Evolutionary conservation across 176 grass and related monocot genomes (phyloP), one percentile per base, ranked within the genome.

Genomic region (Areca catechu): DNA sequence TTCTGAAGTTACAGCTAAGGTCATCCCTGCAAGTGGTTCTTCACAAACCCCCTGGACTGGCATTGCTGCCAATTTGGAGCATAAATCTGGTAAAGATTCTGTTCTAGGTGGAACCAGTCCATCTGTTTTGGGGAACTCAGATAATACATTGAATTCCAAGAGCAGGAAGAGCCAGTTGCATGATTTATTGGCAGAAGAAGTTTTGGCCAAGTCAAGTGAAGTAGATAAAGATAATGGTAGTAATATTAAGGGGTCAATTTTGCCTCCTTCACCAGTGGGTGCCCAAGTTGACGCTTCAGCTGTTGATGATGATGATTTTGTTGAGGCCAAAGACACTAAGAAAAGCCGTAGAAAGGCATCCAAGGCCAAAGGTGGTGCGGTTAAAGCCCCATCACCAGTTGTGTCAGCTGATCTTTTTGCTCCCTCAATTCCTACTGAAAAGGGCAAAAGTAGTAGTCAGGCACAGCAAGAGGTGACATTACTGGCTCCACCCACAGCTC

Each of bases 131-230:
- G 72, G 52, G 57, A 51, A 22, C 63, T 75, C 52, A 27, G 76
- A 80, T 74, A 76, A 54, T 82, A 19, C 64, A 74, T 43, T 57
- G 48, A 77, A 74, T 59, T 61, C 66, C 25, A 96, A 79, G 66
- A 78, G 73, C 63, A 96, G 76, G 81, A 88, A 83, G 84, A 88
- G 79, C 48, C 72, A 73, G 56, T 69, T 89, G 67, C 84, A 86
- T 78, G 94, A 93, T 83, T 71, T 98, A 60, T 82, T 98, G 67
- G 88, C 88, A 50, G 88, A 93, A 70, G 88, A 99, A 77, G 81
- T 92, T 65, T 68, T 83, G 53, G 79, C 66, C n/a, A 93, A 81
- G 63, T 78, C 81, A 19, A 85, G 54, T 60, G 76, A 76, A 61
- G 73, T 65, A 57, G 73, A 89, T 19, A 83, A 62, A 68, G 70